Evolutionary conservation across 2,329 filamentous ascomycete genomes (phyloP).

Genomic region (Geosmithia flava): DNA sequence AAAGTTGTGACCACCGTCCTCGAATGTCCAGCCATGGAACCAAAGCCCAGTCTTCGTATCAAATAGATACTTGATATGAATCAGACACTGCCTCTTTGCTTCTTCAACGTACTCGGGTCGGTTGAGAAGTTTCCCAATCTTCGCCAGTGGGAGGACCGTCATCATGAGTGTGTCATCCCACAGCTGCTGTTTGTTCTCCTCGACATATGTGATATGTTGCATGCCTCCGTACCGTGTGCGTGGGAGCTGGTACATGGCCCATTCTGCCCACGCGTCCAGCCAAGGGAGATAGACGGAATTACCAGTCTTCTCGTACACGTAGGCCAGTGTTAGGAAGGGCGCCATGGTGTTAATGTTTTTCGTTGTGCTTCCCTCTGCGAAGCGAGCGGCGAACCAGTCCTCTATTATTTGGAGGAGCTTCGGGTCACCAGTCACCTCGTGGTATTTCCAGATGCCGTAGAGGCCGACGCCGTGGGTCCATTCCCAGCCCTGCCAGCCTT

Average conservation of each 20-base stretch:
- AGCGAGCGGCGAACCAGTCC: conserved; percentile 59
- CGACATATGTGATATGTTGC: conserved; percentile 64
- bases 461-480: conserved; percentile 73
- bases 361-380: conserved; percentile 58
- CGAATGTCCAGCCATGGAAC: conserved; percentile 74
- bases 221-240: conserved; percentile 60
- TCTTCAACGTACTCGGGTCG: conserved; percentile 64
- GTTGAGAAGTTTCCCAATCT: conserved; percentile 60
- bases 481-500: conserved; percentile 76
- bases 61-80: conserved; percentile 69
- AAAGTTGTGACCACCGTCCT: conserved; percentile 48
- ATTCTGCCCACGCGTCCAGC: conserved; percentile 72
- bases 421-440: conserved; percentile 53
- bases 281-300: conserved; percentile 60
- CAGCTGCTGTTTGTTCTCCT: conserved; percentile 59
- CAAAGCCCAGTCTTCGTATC: conserved; percentile 61
- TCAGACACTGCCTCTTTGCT: conserved; percentile 63
- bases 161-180: conserved; percentile 87
- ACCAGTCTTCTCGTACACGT: conserved; percentile 63
- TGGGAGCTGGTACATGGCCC: conserved; percentile 66
- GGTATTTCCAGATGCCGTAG: conserved; percentile 74
- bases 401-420: conserved; percentile 55
- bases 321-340: conserved; percentile 64
- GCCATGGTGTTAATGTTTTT: conserved; percentile 85
- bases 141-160: conserved; percentile 72